These are phyloP conservation scores for Penicillium hordei DNA, from an alignment of 2,329 filamentous ascomycete species.

Conservation along the genomic window DNA sequence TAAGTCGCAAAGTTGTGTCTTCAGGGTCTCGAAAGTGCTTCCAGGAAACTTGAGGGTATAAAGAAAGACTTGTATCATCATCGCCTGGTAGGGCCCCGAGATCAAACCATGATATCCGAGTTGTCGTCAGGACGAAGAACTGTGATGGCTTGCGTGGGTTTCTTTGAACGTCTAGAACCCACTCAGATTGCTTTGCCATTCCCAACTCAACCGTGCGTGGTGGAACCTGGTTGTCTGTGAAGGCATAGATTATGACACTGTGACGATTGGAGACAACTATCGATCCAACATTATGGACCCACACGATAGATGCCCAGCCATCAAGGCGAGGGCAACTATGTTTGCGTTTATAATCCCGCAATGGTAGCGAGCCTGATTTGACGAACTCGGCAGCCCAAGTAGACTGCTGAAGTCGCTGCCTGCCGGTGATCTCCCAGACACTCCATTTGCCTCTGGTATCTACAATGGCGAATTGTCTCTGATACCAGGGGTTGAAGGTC, in stretches of 20 bases:
- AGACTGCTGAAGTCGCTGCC: slow-evolving; percentile 28
- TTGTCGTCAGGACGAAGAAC: slow-evolving; percentile 56
- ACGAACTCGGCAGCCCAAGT: slow-evolving; percentile 31
- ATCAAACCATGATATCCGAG: slow-evolving; percentile 49
- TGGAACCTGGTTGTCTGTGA: slow-evolving; percentile 25
- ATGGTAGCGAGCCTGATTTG: slow-evolving; percentile 34
- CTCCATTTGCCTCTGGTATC: slow-evolving; percentile 57
- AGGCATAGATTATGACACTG: slow-evolving; percentile 39
- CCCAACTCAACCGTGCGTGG: slow-evolving; percentile 39
- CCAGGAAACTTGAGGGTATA: slow-evolving; percentile 48
- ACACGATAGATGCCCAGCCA: slow-evolving; percentile 47
- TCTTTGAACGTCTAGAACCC: slow-evolving; percentile 56
- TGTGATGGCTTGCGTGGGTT: slow-evolving; percentile 44
- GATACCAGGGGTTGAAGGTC: slow-evolving; percentile 60
- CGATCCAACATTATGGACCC: slow-evolving; percentile 39
- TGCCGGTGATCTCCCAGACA: slow-evolving; percentile 47
- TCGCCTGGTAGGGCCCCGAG: slow-evolving; percentile 30
- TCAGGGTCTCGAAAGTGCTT: slow-evolving; percentile 56
- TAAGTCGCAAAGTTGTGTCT: slow-evolving; percentile 52
- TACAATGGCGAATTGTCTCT: slow-evolving; percentile 56
- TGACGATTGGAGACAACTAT: slow-evolving; percentile 56
- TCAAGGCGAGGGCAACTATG: slow-evolving; percentile 33
- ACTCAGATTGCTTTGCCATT: slow-evolving; percentile 43
- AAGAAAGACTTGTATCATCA: slow-evolving; percentile 26
- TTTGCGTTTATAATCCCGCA: slow-evolving; percentile 15